phyloP scores from a whole-genome alignment of 2,329 filamentous ascomycete species.

The Epichloe bromicola region DNA sequence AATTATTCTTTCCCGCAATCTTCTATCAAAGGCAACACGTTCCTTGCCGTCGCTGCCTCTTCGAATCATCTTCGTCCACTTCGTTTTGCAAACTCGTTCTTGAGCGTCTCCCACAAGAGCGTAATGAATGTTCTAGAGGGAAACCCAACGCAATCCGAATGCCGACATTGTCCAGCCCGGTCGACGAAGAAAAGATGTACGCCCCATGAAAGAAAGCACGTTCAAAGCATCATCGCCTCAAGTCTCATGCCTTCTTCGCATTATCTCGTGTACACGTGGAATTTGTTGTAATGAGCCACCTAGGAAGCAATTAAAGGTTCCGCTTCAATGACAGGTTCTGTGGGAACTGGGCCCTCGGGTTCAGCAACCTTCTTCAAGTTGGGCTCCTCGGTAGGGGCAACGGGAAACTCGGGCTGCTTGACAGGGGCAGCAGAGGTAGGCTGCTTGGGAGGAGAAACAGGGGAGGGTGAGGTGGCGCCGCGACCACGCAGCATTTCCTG shows the following conservation, averaged over 20 bases:
- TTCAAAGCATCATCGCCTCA: conserved; percentile 12
- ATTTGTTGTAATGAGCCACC: conserved; percentile 12
- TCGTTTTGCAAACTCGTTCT: conserved; percentile 7
- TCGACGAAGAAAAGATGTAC: conserved; percentile 14
- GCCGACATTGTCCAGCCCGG: conserved; percentile 13
- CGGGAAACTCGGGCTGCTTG: conserved; percentile 23
- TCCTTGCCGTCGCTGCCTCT: not conserved
- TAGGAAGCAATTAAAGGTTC: conserved; percentile 19
- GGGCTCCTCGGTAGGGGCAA: conserved; percentile 25
- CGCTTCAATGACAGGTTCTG: conserved; percentile 15
- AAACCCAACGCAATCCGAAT: conserved; percentile 13
- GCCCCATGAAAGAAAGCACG: conserved; percentile 17
- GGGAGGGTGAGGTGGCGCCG: conserved; percentile 29
- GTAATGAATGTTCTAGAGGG: conserved; percentile 11
- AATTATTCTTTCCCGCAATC: conserved; percentile 1
- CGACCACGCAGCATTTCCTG: conserved; percentile 47
- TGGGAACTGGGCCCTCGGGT: conserved; percentile 13
- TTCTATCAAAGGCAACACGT: not conserved
- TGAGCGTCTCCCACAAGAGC: not conserved
- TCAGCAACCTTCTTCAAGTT: conserved; percentile 5
- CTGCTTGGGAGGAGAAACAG: conserved; percentile 22
- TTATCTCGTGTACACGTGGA: conserved; percentile 16
- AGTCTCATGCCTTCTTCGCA: conserved; percentile 12
- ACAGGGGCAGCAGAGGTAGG: conserved; percentile 10
- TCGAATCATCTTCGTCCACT: conserved; percentile 7